Evolutionary conservation across 371 early-diverging fungal species (phyloP), one percentile per base, ranked within the genome.

Genomic region (Actinomortierella ambigua): DNA sequence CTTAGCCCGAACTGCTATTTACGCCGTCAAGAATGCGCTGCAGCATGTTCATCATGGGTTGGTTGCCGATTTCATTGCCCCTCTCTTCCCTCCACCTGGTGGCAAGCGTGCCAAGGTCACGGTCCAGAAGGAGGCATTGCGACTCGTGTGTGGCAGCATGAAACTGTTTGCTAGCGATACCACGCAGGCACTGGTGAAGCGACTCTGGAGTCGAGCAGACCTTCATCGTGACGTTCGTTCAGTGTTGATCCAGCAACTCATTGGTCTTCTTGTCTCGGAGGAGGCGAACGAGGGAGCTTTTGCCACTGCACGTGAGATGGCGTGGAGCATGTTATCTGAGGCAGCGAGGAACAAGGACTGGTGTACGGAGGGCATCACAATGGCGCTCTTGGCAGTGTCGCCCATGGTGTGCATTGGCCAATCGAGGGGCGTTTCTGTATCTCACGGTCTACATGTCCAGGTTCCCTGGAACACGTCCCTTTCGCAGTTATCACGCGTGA

Each of bases 1-100:
- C 34, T 47, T 73, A 17, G 75, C 75, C 9, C 75, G 75, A 1
- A 73, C 75, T 8, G 51, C 75, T 11, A 73, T 73, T 50, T 64
- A 73, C 42, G 75, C 75, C 0, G 75, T 73, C 1, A 68, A 73
- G 42, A 73, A 67, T 48, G 67, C 75, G 9, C 75, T 73, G 55
- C 66, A 63, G 57, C 60, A 57, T 22, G 64, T 73, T 5, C 54
- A 59, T 15, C 28, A 57, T 24, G 24, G 42, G 11, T 47, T 51
- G 14, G 28, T 54, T 7, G 68, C 75, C 15, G 61, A 73, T 15
- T 73, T 59, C 53, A 66, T 73, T 23, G 23, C 53, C 15, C 75
- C 75, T 0, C 55, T 73, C 14, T 73, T 73, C 61, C 68, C 67
- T 1, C 53, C 68, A 4, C 42, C 22, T 2, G 75, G 49, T 3